Base-by-base conservation (phyloP, 164 flowering plant species). In the Annona squamosa region DNA sequence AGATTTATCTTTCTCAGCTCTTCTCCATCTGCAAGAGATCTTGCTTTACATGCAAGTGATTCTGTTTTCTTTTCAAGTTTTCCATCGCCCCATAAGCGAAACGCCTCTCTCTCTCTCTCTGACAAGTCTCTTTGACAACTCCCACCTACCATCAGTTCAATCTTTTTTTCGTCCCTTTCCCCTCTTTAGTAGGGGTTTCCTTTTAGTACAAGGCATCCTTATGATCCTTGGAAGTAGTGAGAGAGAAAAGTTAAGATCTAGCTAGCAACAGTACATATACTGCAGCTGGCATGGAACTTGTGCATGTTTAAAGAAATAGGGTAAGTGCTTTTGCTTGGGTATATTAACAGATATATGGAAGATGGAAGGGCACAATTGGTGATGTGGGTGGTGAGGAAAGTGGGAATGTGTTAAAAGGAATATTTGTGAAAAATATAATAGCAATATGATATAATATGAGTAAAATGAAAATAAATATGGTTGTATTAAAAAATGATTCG, bases 1-100 rank as follows among this genome's bases (percentile, higher is more conserved):
- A 26, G 70, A 41, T 44, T 45, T 64, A 46, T 68, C 12, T 12
- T 64, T 19, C 72, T 61, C 18, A 73, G 66, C 19, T 67, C 63
- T 61, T 26, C 37, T 26, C 37, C 37, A 70, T 65, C 63, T 67
- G 72, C 46, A 42, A 69, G 63, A 71, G 73, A 79, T 74, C 46
- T 83, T 78, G 78, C 82, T 80, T 82, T 68, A 44, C 56, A 65
- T 45, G 67, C 78, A 78, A 80, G 85, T 16, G 81, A 82, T 80
- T 64, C 76, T 77, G 63, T 71, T 74, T 48, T 82, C 77, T 69
- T 70, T 48, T 70, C 76, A 73, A 70, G n/a, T 42, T 71, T 68
- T 72, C 78, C 48, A 73, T 57, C 45, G 43, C 16, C 70, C 48
- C 47, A 61, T 17, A 37, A 44, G 42, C 68, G 10, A 37, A 44